These are phyloP conservation scores for Evansstolkia leycettana DNA, from an alignment of 495 filamentous ascomycete species.

Conservation along the genomic window DNA sequence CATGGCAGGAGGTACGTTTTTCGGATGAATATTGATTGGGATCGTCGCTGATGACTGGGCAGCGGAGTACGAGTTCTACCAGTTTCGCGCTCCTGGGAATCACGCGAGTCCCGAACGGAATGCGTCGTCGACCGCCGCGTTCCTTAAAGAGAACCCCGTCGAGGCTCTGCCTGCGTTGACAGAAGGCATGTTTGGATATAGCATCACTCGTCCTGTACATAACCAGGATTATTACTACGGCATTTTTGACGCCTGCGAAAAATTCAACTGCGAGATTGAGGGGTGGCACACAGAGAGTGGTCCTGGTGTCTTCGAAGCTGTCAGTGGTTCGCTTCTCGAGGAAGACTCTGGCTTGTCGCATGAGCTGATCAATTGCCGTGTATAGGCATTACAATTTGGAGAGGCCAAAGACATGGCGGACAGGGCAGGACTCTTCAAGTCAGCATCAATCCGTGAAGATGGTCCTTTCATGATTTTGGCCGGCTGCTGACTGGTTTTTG, in stretches of 20 bases:
- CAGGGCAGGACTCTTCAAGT: constrained; percentile 86
- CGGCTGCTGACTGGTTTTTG: background rate
- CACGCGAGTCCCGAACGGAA: constrained; percentile 39
- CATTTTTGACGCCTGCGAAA: constrained; percentile 70
- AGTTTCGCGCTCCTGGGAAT: constrained; percentile 59
- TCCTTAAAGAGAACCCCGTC: constrained; percentile 60
- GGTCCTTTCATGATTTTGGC: background rate
- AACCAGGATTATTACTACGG: constrained; percentile 94
- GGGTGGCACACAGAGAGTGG: constrained; percentile 98
- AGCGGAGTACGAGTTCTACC: constrained; percentile 98
- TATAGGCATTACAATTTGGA: constrained; percentile 65
- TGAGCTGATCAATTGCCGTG: too few relatives aligned
- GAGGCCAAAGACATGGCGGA: constrained; percentile 84
- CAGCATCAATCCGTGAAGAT: constrained; percentile 8
- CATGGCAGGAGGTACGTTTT: constrained; percentile 75
- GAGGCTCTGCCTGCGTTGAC: constrained; percentile 64
- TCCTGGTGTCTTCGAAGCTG: constrained; percentile 92
- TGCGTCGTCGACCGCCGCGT: constrained; percentile 59
- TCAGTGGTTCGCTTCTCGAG: constrained; percentile 17
- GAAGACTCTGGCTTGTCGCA: too few relatives aligned
- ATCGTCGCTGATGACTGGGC: constrained; percentile 3
- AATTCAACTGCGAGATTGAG: constrained; percentile 76
- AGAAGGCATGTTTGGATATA: constrained; percentile 98
- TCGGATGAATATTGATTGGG: background rate
- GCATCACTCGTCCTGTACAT: constrained; percentile 78